Evolutionary conservation across 768 basidiomycete species (phyloP), one percentile per base, ranked within the genome.

Genomic region (Xerocomellus intermedius): DNA sequence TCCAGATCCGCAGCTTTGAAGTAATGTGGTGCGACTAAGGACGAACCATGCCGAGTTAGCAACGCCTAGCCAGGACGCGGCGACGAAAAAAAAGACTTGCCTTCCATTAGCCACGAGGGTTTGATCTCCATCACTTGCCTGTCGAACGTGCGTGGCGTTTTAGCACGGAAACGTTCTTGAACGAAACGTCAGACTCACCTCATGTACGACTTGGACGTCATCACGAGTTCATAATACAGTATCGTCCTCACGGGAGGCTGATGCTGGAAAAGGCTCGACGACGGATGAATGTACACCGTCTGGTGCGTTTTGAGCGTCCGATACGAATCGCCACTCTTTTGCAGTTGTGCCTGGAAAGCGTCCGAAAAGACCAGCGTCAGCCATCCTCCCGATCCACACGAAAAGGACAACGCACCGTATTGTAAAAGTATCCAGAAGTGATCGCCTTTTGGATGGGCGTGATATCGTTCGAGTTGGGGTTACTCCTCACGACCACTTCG

Each of bases 101-200:
- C 89, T 80, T 98, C 96, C 41, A 97, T 71, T 32, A 98, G 70
- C 97, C 97, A 98, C 24, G 84, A 69, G 5, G 96, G 91, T 69
- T 98, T 98, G 68, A 98, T 98, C 64, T 98, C 97, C 94, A 98
- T 98, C 37, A 94, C 82, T 79, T 98, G 95, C 58, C 91, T 87
- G 59, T 37, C 38, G 37, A 45, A 41, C 17, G 22, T 5, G 30
- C 21, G 8, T 36, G 1, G 5, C 3, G 5, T 7, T 21, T 57
- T 33, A 53, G 44, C 33, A 52, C 46, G 8, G 19, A 14, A 8
- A 28, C 2, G 16, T 19, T 17, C 12, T 2, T 6, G 10, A 16
- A 9, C 13, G 24, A 48, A 42, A 38, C 36, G 21, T 13, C 30
- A 1, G 12, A 72, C 79, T 13, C 47, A 84, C 80, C 92, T 80